Evolutionary conservation across 1,139 yeast genomes (phyloP), one percentile per base, ranked within the genome.

Genomic region (Kodamaea sp.): DNA sequence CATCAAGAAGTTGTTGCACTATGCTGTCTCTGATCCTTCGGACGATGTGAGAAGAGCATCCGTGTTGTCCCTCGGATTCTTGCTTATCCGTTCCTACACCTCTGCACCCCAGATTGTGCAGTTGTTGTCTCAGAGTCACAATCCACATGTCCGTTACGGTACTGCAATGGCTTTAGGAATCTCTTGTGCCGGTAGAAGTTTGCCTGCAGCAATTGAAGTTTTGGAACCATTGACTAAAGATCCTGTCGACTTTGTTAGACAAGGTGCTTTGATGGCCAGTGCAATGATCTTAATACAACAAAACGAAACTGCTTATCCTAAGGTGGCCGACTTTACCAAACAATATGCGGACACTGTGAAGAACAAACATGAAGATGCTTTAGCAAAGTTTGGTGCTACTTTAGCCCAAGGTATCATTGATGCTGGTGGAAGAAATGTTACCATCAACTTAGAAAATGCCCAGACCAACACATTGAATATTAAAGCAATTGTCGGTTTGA

Each of bases 391-490:
- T 62, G 99, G 99, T 57, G 97, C 98, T 24, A 88, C 97, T 13
- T 70, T 94, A 35, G 92, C 97, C 9, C 97, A 90, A 66, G 98
- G 99, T 61, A 92, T 92, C 47, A 83, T 94, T 59, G 97, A 92
- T 65, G 98, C 98, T 10, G 97, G 98, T 64, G 99, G 99, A 14
- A 80, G 98, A 59, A 92, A 94, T 53, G 95, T 87, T n/a, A 90
- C 97, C 1, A 89, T 92, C 46, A 85, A 85, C 48, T 71, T 92
- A 38, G 97, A 92, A 61, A 87, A 92, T 57, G 55, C 81, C n/a
- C 92, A 88, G 47, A 88, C 96, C 23, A 95, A 89, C 42, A 89
- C 96, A 11, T 75, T 92, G 47, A 92, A 92, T 59, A 80, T 83
- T 59, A 85, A 85, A 55, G 94, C 97, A 0, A 83, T 94, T 49